phyloP scores from a whole-genome alignment of 1,139 yeast species.

The Saccharomyces hybrid region DNA sequence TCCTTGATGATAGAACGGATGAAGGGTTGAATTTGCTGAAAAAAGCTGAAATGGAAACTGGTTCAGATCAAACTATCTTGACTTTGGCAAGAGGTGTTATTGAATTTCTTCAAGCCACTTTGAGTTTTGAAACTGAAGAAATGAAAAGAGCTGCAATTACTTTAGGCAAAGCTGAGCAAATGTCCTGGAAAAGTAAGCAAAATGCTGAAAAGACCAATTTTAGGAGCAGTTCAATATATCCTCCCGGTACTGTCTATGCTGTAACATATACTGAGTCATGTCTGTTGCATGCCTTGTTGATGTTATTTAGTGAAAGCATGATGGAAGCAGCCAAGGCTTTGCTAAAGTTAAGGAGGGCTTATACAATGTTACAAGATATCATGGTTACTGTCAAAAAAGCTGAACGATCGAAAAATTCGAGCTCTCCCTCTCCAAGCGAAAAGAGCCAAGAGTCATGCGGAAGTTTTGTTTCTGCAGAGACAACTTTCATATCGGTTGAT shows the following conservation, averaged over 20 bases:
- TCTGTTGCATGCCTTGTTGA: slow-evolving; percentile 69
- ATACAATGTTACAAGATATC: slow-evolving; percentile 75
- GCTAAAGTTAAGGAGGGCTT: slow-evolving; percentile 76
- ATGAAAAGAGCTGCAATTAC: slow-evolving; percentile 72
- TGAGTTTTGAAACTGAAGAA: slow-evolving; percentile 85
- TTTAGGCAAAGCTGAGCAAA: slow-evolving; percentile 64
- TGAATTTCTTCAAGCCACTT: slow-evolving; percentile 81
- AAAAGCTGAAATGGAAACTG: slow-evolving; percentile 37
- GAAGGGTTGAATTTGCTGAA: slow-evolving; percentile 56
- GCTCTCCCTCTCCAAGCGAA: slow-evolving; percentile 19
- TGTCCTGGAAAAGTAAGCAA: slow-evolving; percentile 56
- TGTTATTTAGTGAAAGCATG: slow-evolving; percentile 55
- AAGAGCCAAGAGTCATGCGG: slow-evolving; percentile 2
- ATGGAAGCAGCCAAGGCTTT: slow-evolving; percentile 85
- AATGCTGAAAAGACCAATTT: slow-evolving; percentile 52
- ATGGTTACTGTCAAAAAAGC: slow-evolving; percentile 37
- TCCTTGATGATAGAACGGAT: slow-evolving; percentile 74
- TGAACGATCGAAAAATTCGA: slow-evolving; percentile 7
- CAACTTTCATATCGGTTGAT: slow-evolving; percentile 34
- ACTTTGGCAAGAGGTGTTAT: slow-evolving; percentile 80
- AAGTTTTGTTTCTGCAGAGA: slow-evolving; percentile 20
- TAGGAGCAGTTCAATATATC: slow-evolving; percentile 63
- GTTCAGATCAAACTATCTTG: slow-evolving; percentile 47
- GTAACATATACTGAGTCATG: slow-evolving; percentile 87
- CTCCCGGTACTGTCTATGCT: slow-evolving; percentile 91